Evolutionary conservation across 345 rosid genomes (phyloP).

Genomic region (Pseudoturritis turrita): DNA sequence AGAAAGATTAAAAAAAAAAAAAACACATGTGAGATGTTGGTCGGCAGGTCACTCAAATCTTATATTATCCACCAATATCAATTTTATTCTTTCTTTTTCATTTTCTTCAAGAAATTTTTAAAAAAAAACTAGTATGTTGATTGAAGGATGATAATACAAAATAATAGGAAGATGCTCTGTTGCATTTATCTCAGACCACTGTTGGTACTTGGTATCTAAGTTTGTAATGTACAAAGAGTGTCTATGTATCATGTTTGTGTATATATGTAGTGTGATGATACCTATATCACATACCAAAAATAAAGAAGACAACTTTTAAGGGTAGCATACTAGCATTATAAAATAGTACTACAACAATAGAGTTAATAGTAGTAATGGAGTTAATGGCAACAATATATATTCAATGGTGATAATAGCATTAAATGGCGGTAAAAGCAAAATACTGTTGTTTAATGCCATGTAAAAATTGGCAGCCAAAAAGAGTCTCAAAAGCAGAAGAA

Average conservation of each 20-base stretch:
- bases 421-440: background rate
- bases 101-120: background rate
- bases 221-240: background rate
- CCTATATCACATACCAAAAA: background rate
- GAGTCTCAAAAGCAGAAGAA: background rate
- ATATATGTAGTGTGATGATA: background rate
- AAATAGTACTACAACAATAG: background rate
- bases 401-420: background rate
- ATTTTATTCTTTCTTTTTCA: background rate
- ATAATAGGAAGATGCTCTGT: background rate
- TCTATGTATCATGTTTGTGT: background rate
- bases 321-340: background rate
- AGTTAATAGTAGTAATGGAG: no score
- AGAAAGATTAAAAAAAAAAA: constrained; percentile 4
- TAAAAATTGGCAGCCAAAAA: background rate
- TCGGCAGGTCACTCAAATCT: constrained; percentile 6
- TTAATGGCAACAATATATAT: background rate
- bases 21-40: constrained; percentile 26
- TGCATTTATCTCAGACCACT: background rate
- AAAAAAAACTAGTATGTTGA: background rate
- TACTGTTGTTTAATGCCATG: background rate
- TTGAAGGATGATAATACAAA: constrained; percentile 2
- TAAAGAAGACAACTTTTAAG: background rate
- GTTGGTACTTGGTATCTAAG: background rate
- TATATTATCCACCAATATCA: background rate